Evolutionary conservation across 2,329 filamentous ascomycete genomes (phyloP), one percentile per base, ranked within the genome.

Genomic region (Colletotrichum truncatum): DNA sequence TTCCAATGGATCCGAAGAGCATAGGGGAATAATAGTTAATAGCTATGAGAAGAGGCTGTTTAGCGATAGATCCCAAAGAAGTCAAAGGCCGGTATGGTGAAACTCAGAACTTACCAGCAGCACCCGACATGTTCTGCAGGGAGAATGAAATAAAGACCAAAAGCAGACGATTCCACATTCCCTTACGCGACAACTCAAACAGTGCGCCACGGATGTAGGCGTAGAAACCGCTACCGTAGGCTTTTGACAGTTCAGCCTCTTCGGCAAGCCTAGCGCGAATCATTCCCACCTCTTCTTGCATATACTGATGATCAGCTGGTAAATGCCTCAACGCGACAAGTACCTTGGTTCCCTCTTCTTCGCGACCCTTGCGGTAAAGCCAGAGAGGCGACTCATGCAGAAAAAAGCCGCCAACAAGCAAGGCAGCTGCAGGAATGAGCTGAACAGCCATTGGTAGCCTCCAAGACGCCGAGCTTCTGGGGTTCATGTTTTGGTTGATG

Each of bases 381-480:
- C 70, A 70, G 2, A 70, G 58, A 1, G 70, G 70, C 8, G 69
- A 70, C 25, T 71, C 70, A 18, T 55, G 67, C 5, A 81, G 71
- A 57, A 84, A 77, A 56, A 81, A 82, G 0, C 80, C 82, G 1
- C 84, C 78, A 6, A 76, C 23, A 63, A 85, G 75, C 23, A 85
- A 74, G 3, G 81, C 68, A 5, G 77, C 75, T 0, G 81, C 77
- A 6, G 84, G 83, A 3, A 84, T 73, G 7, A 80, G 72, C 66
- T 82, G 80, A 14, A 86, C 77, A 0, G 79, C 83, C 71, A 85
- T 81, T 6, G 84, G 84, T 38, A 85, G 79, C 6, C 81, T 75
- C 83, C 83, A 86, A 49, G 78, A 75, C 4, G 78, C 75, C 2
- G 73, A 60, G 14, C 71, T 73, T 3, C 46, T 67, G 38, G 68